Conservation (phyloP, 768 basidiomycete species). For the Boletales sp. region DNA sequence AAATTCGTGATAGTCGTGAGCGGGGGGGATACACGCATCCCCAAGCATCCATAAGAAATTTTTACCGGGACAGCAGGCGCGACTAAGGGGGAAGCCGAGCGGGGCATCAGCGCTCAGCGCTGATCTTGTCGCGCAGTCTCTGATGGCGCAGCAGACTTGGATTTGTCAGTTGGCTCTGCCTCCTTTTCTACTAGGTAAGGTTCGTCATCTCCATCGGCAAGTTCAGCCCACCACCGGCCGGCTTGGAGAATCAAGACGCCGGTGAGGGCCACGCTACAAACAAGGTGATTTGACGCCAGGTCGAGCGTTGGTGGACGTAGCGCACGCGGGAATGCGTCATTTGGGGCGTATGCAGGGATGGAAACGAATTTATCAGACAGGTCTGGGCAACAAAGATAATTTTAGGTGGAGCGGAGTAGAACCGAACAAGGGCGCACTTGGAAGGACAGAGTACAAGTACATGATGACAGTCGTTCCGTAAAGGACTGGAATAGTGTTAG, state of each 20-base stretch:
- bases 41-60: conserved; percentile 5
- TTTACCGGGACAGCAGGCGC: background rate
- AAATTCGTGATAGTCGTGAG: conserved; percentile 22
- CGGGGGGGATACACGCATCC: conserved; percentile 6
- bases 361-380: conserved; percentile 56
- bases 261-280: conserved; percentile 84
- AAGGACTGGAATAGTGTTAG: conserved; percentile 51
- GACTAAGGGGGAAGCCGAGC: too few species aligned
- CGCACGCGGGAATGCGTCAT: conserved; percentile 58
- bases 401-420: conserved; percentile 2
- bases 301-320: conserved; percentile 67
- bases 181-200: conserved; percentile 30
- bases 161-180: conserved; percentile 13
- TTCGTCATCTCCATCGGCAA: conserved; percentile 58
- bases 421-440: conserved; percentile 49
- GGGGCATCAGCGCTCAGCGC: too few species aligned
- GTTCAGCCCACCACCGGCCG: conserved; percentile 82
- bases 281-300: conserved; percentile 79
- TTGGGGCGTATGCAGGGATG: conserved; percentile 49
- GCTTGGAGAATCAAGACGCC: conserved; percentile 85
- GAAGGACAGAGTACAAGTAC: conserved; percentile 75
- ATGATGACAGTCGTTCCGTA: conserved; percentile 68
- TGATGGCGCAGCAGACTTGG: conserved; percentile 1
- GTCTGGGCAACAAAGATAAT: conserved; percentile 35
- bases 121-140: background rate